Evolutionary conservation across 1,139 yeast species (phyloP).

Genomic region (Hansenula sp.): DNA sequence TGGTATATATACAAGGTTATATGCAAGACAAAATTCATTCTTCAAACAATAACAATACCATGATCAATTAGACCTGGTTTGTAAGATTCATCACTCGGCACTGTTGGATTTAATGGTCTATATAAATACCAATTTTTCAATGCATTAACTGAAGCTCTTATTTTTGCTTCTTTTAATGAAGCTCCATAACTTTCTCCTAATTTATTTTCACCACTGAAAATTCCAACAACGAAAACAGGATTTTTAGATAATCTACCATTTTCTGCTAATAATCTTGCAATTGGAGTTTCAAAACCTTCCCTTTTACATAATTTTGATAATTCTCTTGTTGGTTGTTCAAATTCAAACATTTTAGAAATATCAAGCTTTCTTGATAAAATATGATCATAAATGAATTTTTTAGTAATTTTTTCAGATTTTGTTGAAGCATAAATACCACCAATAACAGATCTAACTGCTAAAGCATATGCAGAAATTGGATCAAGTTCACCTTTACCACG

Average conservation of each 20-base stretch:
- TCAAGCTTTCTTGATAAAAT: conserved; percentile 77
- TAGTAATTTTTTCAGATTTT: conserved; percentile 56
- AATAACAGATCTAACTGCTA: conserved; percentile 65
- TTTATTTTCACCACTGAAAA: conserved; percentile 76
- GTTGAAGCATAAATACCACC: conserved; percentile 66
- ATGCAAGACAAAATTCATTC: too few relatives aligned
- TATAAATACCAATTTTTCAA: conserved; percentile 90
- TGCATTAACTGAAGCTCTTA: conserved; percentile 88
- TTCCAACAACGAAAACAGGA: conserved; percentile 90
- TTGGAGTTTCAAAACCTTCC: conserved; percentile 71
- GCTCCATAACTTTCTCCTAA: conserved; percentile 95
- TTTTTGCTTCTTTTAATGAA: conserved; percentile 87
- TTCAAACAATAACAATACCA: conserved; percentile 37
- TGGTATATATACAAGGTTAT: too few relatives aligned
- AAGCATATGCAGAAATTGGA: conserved; percentile 34
- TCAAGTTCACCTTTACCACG: conserved; percentile 24
- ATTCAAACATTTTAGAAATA: conserved; percentile 67
- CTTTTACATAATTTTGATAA: conserved; percentile 74
- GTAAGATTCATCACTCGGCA: conserved; percentile 53
- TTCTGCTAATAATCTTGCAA: conserved; percentile 83
- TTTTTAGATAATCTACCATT: conserved; percentile 84
- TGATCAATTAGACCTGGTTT: conserved; percentile 34
- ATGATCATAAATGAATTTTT: conserved; percentile 64
- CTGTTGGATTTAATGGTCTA: conserved; percentile 59
- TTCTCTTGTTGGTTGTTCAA: conserved; percentile 84